phyloP scores from a whole-genome alignment of 148 eudicot genomes.

The Bassia scoparia region DNA sequence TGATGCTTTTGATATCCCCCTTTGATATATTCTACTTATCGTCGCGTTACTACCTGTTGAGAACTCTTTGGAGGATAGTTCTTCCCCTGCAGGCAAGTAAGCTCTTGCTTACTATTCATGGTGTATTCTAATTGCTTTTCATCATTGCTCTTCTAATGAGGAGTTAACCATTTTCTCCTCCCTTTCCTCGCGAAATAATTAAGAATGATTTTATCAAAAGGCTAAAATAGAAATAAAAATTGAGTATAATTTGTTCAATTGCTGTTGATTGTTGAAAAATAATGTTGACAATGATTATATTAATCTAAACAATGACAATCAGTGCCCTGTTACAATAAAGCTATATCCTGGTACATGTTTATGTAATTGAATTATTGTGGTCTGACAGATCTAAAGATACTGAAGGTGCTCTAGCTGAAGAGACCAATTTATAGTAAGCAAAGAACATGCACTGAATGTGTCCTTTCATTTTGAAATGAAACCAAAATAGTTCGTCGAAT shows the following conservation, averaged over 20 bases:
- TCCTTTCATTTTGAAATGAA: not conserved
- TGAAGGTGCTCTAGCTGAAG: not conserved
- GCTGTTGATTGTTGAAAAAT: not conserved
- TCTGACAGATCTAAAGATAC: not conserved
- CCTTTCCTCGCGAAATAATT: not conserved
- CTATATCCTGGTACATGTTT: not conserved
- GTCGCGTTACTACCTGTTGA: constrained; percentile 74
- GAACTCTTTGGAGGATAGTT: constrained; percentile 92
- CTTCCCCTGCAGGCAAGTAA: constrained; percentile 94
- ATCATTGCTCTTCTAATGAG: not conserved
- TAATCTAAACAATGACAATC: not conserved
- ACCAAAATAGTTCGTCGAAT: not conserved
- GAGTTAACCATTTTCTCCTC: not conserved
- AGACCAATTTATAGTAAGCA: not conserved
- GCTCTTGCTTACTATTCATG: constrained; percentile 6
- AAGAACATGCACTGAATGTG: not conserved
- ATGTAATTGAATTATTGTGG: not conserved
- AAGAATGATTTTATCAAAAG: not conserved
- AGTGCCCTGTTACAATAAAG: not conserved
- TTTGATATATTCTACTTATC: constrained; percentile 89
- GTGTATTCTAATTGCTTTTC: not conserved
- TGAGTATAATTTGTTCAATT: no score
- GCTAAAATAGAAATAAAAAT: no score
- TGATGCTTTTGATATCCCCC: constrained; percentile 73
- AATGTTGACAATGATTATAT: not conserved